A percentile compares a stretch with the other conserved stretches of the same genome.
phyloP scores from a whole-genome alignment of 23 red algal species.

The Gracilaria domingensis region DNA sequence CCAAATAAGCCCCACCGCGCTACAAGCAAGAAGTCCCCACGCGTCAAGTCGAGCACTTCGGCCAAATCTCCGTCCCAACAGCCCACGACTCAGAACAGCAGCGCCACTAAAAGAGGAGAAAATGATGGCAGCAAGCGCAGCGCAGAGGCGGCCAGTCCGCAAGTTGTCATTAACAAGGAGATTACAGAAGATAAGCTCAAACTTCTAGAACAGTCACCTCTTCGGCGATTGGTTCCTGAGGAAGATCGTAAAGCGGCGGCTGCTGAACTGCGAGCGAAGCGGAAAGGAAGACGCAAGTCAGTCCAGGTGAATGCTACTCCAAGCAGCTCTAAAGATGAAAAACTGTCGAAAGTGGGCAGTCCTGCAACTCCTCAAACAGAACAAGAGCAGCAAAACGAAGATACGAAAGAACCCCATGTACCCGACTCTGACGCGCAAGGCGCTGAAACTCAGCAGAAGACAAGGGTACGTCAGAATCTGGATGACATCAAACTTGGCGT shows the following conservation, averaged over 20 bases:
- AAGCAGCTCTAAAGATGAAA: not conserved
- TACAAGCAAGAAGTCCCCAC: too few relatives aligned
- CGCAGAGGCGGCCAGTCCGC: too few relatives aligned
- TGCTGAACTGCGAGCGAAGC: constrained; percentile 1
- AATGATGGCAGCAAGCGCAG: too few relatives aligned
- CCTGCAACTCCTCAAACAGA: not conserved
- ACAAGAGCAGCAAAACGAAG: not conserved
- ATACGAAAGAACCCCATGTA: not conserved
- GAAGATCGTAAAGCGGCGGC: constrained; percentile 18
- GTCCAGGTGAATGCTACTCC: not conserved
- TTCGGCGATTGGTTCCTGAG: constrained; percentile 14
- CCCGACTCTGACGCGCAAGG: not conserved
- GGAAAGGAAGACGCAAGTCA: not conserved
- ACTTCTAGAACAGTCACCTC: constrained; percentile 16
- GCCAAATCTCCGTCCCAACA: too few relatives aligned
- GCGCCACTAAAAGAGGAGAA: too few relatives aligned
- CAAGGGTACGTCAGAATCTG: not conserved
- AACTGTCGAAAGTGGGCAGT: not conserved
- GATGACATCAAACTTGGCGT: constrained; percentile 24
- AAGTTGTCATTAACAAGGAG: not conserved
- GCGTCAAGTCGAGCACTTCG: too few relatives aligned
- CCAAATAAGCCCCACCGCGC: too few relatives aligned
- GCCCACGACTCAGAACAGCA: too few relatives aligned
- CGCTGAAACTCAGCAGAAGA: not conserved
- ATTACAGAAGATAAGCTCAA: constrained; percentile 33